Conservation (phyloP, 768 basidiomycete genomes). For the Psilocybe cubensis region DNA sequence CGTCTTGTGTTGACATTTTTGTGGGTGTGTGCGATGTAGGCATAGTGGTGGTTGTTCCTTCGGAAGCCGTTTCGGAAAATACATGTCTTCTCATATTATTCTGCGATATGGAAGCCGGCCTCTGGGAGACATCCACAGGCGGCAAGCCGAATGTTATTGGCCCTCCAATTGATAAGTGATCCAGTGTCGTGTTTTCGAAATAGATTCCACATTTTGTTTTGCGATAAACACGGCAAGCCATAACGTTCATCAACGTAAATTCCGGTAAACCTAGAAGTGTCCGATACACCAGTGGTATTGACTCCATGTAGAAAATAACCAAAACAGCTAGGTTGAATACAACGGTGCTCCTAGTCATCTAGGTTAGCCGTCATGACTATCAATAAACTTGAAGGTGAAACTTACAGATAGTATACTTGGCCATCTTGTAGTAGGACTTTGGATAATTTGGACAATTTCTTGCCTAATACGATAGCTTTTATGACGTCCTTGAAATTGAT, state of each 20-base stretch:
- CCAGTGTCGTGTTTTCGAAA: background rate
- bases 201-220: background rate
- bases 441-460: background rate
- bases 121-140: background rate
- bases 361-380: background rate
- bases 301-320: background rate
- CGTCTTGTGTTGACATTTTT: background rate
- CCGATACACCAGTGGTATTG: background rate
- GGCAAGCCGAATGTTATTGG: background rate
- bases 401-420: slow-evolving; percentile 4
- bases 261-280: background rate
- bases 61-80: background rate
- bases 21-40: background rate
- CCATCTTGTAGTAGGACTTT: background rate
- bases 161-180: background rate
- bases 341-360: background rate
- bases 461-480: background rate
- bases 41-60: background rate
- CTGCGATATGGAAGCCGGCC: background rate
- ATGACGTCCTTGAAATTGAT: background rate
- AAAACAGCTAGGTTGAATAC: background rate
- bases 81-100: background rate
- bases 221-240: background rate
- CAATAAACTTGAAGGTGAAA: background rate
- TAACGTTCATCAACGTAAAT: background rate